Evolutionary conservation across 495 filamentous ascomycete species (phyloP), one percentile per base, ranked within the genome.

Genomic region (Elasticomyces elasticus): DNA sequence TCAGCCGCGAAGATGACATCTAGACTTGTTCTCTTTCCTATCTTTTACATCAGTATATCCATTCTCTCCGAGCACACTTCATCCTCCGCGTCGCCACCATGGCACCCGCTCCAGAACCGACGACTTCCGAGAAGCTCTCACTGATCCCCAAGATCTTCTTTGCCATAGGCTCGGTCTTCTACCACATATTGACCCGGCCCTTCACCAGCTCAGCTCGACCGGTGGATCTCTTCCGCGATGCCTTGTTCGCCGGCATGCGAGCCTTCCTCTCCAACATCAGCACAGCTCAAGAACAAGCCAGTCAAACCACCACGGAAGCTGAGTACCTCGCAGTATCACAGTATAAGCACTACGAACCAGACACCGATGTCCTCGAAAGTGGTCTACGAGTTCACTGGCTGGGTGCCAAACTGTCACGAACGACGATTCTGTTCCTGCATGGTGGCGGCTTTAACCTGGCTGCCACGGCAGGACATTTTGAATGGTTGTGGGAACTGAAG

Each of bases 401-500:
- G 7, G 82, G 82, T 4, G 67, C 72, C 31, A 71, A 73, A 45
- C 67, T 70, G 31, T 79, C 80, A 7, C 70, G 80, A 64, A 76
- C 79, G 27, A 66, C 79, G 0, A 56, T 86, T 6, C 27, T 84
- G 5, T 84, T 77, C 61, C 79, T 78, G 58, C 80, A 82, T 52
- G 82, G 82, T 43, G 82, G 82, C 45, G 82, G 81, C 35, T 85
- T 80, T 65, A 70, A 64, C 4, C 43, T 79, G 28, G 65, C 79
- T 2, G 67, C 68, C 17, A 43, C 42, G 0, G 28, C 71, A 0
- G 65, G 62, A 1, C 74, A 81, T 57, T 65, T 81, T 49, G 44
- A 68, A 33, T 80, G 76, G 69, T 68, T 72, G 61, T 57, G 58
- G 23, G 63, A 72, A 15, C 58, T 81, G 24, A 55, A 75, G 41